Conservation (phyloP, 345 rosid genomes). For the Raphanus sativus region DNA sequence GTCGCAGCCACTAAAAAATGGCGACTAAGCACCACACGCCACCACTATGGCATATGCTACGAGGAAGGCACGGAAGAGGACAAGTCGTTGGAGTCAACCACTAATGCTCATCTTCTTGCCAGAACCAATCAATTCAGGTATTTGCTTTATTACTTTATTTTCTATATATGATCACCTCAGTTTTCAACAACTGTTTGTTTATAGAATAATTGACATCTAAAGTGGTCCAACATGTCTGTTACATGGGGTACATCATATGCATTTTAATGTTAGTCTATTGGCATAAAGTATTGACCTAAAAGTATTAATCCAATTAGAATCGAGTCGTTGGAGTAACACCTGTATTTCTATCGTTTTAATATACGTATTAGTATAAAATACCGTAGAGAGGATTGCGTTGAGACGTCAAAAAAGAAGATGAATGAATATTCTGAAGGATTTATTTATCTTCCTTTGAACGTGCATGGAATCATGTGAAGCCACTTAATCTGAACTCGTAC, state of each 20-base stretch:
- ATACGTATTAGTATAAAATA: not conserved
- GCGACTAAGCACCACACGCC: conserved; percentile 46
- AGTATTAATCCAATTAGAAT: conserved; percentile 5
- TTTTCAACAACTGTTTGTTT: not conserved
- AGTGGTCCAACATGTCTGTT: conserved; percentile 35
- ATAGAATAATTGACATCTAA: not conserved
- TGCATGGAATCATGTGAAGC: conserved; percentile 26
- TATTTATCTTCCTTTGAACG: conserved; percentile 4
- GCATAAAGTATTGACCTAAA: not conserved
- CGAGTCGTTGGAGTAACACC: conserved; percentile 14
- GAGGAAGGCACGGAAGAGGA: conserved; percentile 29
- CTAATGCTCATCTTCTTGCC: conserved; percentile 30
- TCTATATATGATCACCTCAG: not conserved
- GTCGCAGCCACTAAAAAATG: conserved; percentile 66
- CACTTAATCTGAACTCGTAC: conserved; percentile 5
- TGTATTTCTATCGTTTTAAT: conserved; percentile 5
- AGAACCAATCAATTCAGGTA: conserved; percentile 71
- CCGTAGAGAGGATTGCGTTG: not conserved
- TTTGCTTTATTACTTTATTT: not conserved
- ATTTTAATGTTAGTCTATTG: conserved; percentile 23
- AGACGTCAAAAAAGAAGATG: not conserved
- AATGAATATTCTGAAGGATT: not conserved
- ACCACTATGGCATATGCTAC: conserved; percentile 40
- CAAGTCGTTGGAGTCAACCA: not conserved
- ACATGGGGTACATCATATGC: conserved; percentile 30